phyloP scores from a whole-genome alignment of 257 asterid species.

The Cruciata laevipes region DNA sequence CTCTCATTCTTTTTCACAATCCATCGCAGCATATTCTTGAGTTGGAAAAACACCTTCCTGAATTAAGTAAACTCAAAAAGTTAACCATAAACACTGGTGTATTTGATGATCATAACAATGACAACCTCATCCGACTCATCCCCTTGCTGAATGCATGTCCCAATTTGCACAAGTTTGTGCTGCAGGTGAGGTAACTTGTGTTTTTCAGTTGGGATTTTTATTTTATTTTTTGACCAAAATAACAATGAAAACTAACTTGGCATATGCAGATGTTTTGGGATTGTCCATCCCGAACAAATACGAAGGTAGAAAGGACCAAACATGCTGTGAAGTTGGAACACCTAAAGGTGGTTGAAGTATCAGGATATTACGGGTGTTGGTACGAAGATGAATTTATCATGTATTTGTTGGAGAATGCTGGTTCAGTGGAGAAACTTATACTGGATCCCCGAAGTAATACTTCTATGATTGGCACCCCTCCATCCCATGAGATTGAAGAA shows the following conservation, averaged over 20 bases:
- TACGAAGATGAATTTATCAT: too few species aligned
- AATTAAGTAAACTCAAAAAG: not conserved
- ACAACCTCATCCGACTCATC: not conserved
- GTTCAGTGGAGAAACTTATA: too few species aligned
- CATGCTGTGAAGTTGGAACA: not conserved
- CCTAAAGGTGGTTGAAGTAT: not conserved
- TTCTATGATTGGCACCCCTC: too few species aligned
- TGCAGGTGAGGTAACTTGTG: not conserved
- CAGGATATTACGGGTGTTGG: not conserved
- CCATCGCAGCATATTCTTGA: not conserved
- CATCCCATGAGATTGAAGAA: too few species aligned
- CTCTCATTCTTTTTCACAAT: too few species aligned
- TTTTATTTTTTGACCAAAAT: too few species aligned
- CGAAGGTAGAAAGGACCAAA: not conserved
- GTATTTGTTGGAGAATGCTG: too few species aligned
- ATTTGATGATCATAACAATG: not conserved
- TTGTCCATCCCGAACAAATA: not conserved
- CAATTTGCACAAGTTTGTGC: not conserved
- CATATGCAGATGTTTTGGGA: too few species aligned
- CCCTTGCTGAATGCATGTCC: not conserved
- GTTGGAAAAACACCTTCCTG: not conserved
- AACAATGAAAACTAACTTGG: too few species aligned
- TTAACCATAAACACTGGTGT: not conserved
- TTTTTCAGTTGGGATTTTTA: too few species aligned
- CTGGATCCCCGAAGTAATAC: too few species aligned